Conservation (phyloP, 768 basidiomycete genomes). For the Termitomyces sp. region DNA sequence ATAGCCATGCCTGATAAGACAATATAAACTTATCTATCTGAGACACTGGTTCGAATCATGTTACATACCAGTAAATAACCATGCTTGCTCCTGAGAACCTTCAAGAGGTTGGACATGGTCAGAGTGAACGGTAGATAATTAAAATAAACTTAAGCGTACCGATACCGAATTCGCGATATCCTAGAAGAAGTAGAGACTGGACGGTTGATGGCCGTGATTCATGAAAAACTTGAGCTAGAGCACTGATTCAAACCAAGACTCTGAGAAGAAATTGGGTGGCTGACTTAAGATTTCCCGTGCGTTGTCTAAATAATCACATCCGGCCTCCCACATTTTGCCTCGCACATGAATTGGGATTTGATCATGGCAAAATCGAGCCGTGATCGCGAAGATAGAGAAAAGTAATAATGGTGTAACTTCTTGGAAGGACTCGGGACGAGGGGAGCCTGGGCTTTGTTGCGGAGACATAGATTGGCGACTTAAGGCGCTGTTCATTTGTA, state of each 20-base stretch:
- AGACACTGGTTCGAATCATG: not conserved
- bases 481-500: not conserved
- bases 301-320: constrained; percentile 55
- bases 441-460: constrained; percentile 24
- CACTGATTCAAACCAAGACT: not conserved
- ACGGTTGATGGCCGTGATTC: constrained; percentile 70
- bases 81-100: constrained; percentile 78
- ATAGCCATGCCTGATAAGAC: constrained; percentile 55
- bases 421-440: constrained; percentile 53
- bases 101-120: not conserved
- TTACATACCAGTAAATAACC: constrained; percentile 69
- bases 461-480: constrained; percentile 20
- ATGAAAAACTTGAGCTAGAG: constrained; percentile 57
- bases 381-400: constrained; percentile 76
- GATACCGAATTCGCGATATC: constrained; percentile 82
- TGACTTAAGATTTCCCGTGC: constrained; percentile 64
- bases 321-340: constrained; percentile 69
- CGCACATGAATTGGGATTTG: constrained; percentile 38
- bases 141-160: constrained; percentile 23
- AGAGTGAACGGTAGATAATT: not conserved
- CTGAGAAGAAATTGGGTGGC: constrained; percentile 12
- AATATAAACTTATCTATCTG: not conserved
- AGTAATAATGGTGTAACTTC: constrained; percentile 65
- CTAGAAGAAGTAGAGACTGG: constrained; percentile 74
- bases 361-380: constrained; percentile 64